Evolutionary conservation across 768 basidiomycete species (phyloP), one percentile per base, ranked within the genome.

Genomic region (Phanerochaete carnosa): DNA sequence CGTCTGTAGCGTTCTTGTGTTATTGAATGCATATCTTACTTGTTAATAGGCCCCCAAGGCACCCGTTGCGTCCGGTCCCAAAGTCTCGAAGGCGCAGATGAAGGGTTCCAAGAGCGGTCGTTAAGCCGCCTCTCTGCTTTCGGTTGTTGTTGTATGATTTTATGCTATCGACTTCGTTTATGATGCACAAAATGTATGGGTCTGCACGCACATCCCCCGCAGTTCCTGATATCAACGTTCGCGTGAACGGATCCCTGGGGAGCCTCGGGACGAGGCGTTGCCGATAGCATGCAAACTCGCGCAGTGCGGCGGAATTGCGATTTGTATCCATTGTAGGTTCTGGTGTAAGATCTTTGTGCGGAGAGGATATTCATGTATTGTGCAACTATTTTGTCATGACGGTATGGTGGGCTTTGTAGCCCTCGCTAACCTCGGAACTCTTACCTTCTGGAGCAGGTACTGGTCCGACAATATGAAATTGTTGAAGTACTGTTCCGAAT

Each of bases 11-110:
- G 23, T 55, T 8, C 30, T 47, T 39, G n/a, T 22, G 13, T 16
- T 19, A 33, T 19, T 29, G 25, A 53, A 15, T 5, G 29, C n/a
- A n/a, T n/a, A n/a, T n/a, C 8, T 9, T 53, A 13, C 51, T 62
- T 46, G 32, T 55, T 2, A 68, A 28, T 66, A 89, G 89, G 82
- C 87, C 65, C 73, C 82, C 35, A 85, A 87, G 55, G 73, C 83
- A 49, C 68, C 75, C 39, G 82, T 76, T 15, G 73, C 87, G 54
- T 74, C 80, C 43, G 92, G 77, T 58, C 92, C 94, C 69, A 94
- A 89, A 78, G 87, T 95, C 46, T 93, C 93, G 71, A 98, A 95
- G 80, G 94, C 96, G 77, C 90, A 90, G 79, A 94, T 94, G 89
- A 95, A 95, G 84, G 94, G 93, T 72, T 85, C 88, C 70, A 89